These are phyloP conservation scores for Hymenoscyphus repandus DNA, from an alignment of 2,329 filamentous ascomycete species.

Conservation along the genomic window DNA sequence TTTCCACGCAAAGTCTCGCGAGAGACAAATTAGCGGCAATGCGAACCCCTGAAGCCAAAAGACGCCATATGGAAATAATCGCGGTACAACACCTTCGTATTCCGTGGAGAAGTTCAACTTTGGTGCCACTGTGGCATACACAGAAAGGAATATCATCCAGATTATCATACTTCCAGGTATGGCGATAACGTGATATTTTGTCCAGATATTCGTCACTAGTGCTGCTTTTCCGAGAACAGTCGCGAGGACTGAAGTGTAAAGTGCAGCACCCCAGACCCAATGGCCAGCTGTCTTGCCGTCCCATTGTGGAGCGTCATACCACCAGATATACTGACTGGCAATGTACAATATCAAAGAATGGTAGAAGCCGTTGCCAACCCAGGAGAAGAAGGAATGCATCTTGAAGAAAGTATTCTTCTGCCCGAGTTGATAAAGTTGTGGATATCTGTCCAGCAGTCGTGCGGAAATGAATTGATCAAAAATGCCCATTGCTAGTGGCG, in stretches of 20 bases:
- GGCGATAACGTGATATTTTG: slow-evolving; percentile 92
- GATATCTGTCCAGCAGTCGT: slow-evolving; percentile 87
- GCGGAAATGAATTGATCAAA: slow-evolving; percentile 98
- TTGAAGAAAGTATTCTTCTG: slow-evolving; percentile 93
- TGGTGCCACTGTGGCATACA: slow-evolving; percentile 82
- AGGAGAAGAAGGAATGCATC: slow-evolving; percentile 84
- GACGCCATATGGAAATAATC: slow-evolving; percentile 71
- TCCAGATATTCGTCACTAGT: slow-evolving; percentile 96
- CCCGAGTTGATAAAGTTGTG: slow-evolving; percentile 88
- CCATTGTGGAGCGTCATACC: slow-evolving; percentile 68
- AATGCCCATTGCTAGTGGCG: slow-evolving; percentile 90
- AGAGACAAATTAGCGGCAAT: slow-evolving; percentile 73
- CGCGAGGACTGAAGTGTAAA: slow-evolving; percentile 89
- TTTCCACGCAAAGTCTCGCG: slow-evolving; percentile 93
- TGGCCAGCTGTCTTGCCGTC: slow-evolving; percentile 84
- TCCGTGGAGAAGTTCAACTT: slow-evolving; percentile 76
- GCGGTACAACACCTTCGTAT: slow-evolving; percentile 77
- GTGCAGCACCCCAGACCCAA: slow-evolving; percentile 95
- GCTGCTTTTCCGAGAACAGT: slow-evolving; percentile 94
- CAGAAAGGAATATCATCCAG: slow-evolving; percentile 86
- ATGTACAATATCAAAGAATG: slow-evolving; percentile 93
- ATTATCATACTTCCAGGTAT: slow-evolving; percentile 90
- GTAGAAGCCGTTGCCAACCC: slow-evolving; percentile 92
- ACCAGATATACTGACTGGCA: slow-evolving; percentile 74
- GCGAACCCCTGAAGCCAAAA: slow-evolving; percentile 91